phyloP scores from a whole-genome alignment of 331 rosid genomes.

The Acacia concinna region DNA sequence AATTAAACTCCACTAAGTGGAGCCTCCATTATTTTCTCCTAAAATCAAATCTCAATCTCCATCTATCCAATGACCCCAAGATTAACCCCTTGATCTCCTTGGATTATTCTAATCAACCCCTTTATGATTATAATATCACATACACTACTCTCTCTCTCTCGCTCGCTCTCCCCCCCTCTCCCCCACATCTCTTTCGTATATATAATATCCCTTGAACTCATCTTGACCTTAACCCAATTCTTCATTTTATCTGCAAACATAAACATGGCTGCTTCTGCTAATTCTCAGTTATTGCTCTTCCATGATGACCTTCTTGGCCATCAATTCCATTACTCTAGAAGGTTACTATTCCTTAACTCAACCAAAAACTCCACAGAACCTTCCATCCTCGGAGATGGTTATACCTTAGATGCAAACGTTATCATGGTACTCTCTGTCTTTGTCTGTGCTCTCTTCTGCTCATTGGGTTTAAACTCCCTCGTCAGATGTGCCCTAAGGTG shows the following conservation, averaged over 20 bases:
- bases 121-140: not conserved
- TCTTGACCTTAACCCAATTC: not conserved
- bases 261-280: not conserved
- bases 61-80: not conserved
- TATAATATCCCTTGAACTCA: slow-evolving; percentile 33
- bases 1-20: slow-evolving; percentile 40
- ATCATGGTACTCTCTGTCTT: slow-evolving; percentile 91
- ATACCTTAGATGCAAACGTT: slow-evolving; percentile 67
- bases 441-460: slow-evolving; percentile 76
- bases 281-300: not conserved
- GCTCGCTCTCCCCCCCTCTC: not conserved
- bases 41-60: slow-evolving; percentile 29
- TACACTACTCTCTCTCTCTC: not conserved
- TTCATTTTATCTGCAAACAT: not conserved
- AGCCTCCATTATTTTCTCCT: slow-evolving; percentile 37
- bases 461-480: slow-evolving; percentile 72
- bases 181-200: not conserved
- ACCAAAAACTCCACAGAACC: slow-evolving; percentile 11
- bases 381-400: slow-evolving; percentile 30
- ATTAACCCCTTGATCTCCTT: not conserved
- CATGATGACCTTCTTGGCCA: not conserved
- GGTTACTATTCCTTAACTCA: slow-evolving; percentile 55
- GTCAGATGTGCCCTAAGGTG: slow-evolving; percentile 70
- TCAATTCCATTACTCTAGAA: slow-evolving; percentile 49
- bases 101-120: slow-evolving; percentile 33